Percentiles rank a stretch among this genome's conserved stretches.
phyloP scores from a whole-genome alignment of 148 eudicot genomes.

The Rhododendron mucronatum region DNA sequence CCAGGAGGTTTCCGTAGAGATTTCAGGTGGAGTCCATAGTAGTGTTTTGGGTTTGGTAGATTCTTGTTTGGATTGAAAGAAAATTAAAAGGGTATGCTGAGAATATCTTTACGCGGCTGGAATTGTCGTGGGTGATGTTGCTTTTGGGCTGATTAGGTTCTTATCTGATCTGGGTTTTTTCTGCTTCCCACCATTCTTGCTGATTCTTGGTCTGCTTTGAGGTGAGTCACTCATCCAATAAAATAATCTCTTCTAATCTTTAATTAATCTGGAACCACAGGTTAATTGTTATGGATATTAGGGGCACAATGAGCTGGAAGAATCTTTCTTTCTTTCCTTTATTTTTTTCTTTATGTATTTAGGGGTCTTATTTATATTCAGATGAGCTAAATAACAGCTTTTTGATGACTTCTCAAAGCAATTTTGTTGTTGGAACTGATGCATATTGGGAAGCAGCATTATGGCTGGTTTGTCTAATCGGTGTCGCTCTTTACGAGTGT shows the following conservation, averaged over 20 bases:
- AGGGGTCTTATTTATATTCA: background rate
- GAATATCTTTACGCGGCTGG: conserved; percentile 13
- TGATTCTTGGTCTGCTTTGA: conserved; percentile 21
- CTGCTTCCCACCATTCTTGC: conserved; percentile 16
- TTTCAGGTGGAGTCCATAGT: background rate
- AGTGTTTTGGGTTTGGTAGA: conserved; percentile 9
- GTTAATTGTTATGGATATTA: conserved; percentile 10
- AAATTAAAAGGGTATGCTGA: conserved; percentile 7
- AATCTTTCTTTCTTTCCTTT: conserved; percentile 12
- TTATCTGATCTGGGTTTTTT: conserved; percentile 18
- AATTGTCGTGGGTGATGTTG: conserved; percentile 3
- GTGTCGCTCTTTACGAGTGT: background rate
- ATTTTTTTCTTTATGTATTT: background rate
- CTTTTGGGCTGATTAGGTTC: conserved; percentile 15
- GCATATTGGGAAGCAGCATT: conserved; percentile 9
- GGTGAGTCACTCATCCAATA: conserved; percentile 23
- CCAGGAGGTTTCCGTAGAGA: background rate
- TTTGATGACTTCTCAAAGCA: conserved; percentile 7
- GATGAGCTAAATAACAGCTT: conserved; percentile 11
- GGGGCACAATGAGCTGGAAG: conserved; percentile 23
- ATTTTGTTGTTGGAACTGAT: conserved; percentile 8
- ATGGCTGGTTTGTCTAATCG: conserved; percentile 15
- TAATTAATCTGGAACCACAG: conserved; percentile 12
- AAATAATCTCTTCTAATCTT: conserved; percentile 10
- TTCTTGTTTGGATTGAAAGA: conserved; percentile 18